Base-by-base conservation (phyloP, 345 rosid genomes). In the Lepidium aucheri region DNA sequence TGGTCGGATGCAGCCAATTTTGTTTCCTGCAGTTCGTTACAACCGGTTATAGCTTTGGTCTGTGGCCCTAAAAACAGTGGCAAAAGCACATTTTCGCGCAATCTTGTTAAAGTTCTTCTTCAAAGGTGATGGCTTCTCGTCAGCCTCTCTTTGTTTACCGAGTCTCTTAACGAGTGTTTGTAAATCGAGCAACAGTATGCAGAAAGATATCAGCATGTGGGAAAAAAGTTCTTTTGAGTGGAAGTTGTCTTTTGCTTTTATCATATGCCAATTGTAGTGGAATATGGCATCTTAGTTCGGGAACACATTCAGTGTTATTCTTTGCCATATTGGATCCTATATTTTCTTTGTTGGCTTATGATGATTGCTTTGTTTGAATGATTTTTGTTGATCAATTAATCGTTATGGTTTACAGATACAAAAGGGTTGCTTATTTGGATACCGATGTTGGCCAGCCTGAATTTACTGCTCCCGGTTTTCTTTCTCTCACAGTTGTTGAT, bases 361-460 rank as follows among this genome's bases (percentile, higher is more conserved):
- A 34, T 13, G 22, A 34, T 18, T 50, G 39, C 58, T 24, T 26
- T 38, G 28, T 65, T 26, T 41, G 33, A 20, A 8, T 41, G 33
- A 33, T 8, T 43, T 53, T 53, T 18, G 35, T 53, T 43, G 13
- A 66, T 24, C 12, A 5, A 44, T 3, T 63, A 44, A 18, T 60
- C 9, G 40, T 32, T 52, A 20, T 60, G 46, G 53, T 74, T 67
- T 73, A 70, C 85, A 91, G 99, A 69, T 89, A 84, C 70, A 83
- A 67, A 62, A 88, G 76, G 69, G 95, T 87, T 18, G 95, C 87
- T 51, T 94, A 83, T 76, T 84, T 91, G 88, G 97, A 94, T 76
- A 82, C 87, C 0, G 99, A 94, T 79, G 95, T 86, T 69, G 99
- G 99, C 51, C 97, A 94, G 77, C 85, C 99, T 36, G 97, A 94